Evolutionary conservation across 2,329 filamentous ascomycete species (phyloP).

Genomic region (Microsporum audouinii): DNA sequence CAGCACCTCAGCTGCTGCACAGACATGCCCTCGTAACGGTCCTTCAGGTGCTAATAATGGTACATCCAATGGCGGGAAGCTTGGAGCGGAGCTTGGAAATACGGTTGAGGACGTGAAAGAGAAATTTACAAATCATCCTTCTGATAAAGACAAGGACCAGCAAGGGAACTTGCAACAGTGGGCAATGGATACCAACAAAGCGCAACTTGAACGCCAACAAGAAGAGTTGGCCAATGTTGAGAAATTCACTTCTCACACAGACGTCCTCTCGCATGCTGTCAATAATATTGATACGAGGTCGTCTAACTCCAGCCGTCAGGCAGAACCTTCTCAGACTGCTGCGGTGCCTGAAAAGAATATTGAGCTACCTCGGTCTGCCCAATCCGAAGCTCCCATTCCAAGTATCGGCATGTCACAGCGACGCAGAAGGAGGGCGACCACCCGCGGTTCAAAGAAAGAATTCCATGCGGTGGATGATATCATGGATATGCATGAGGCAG

Average conservation of each 20-base stretch:
- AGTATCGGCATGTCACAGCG: slow-evolving; percentile 31
- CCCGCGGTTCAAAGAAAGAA: slow-evolving; percentile 36
- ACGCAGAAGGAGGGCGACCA: slow-evolving; percentile 35
- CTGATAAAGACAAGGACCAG: slow-evolving; percentile 10
- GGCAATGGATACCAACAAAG: slow-evolving; percentile 24
- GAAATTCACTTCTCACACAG: slow-evolving; percentile 22
- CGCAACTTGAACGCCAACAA: slow-evolving; percentile 26
- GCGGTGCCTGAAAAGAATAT: slow-evolving; percentile 18
- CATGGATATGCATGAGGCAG: slow-evolving; percentile 62
- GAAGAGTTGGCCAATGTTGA: slow-evolving; percentile 22
- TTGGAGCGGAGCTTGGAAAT: slow-evolving; percentile 20
- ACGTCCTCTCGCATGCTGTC: slow-evolving; percentile 19
- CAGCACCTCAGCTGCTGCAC: slow-evolving; percentile 24
- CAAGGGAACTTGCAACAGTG: slow-evolving; percentile 28
- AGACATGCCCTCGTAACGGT: slow-evolving; percentile 16
- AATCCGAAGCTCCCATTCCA: slow-evolving; percentile 28
- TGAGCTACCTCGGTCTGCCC: slow-evolving; percentile 23
- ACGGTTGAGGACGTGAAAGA: slow-evolving; percentile 23
- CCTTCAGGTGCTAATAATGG: slow-evolving; percentile 30
- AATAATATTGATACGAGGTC: slow-evolving; percentile 35
- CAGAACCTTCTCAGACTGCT: slow-evolving; percentile 16
- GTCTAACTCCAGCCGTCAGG: slow-evolving; percentile 18
- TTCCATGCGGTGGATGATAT: slow-evolving; percentile 58
- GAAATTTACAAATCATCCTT: slow-evolving; percentile 18
- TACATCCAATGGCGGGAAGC: slow-evolving; percentile 18